Evolutionary conservation across 495 filamentous ascomycete genomes (phyloP).

Genomic region (Cercophora samala): DNA sequence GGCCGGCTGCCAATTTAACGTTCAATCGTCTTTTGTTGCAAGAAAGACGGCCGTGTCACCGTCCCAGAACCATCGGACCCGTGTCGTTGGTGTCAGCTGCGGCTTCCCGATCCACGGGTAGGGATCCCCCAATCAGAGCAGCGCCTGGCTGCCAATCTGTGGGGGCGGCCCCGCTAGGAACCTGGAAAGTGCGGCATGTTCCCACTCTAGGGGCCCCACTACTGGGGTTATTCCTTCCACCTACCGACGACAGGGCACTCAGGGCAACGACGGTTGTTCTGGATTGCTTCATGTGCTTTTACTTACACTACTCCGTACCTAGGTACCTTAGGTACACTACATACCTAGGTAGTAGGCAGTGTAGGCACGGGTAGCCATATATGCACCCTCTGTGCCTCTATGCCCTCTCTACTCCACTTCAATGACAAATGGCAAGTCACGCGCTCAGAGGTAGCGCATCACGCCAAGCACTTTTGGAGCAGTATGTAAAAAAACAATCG

Average conservation of each 20-base stretch:
- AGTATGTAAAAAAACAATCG: not conserved
- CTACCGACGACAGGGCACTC: not conserved
- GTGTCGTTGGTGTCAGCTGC: conserved; percentile 10
- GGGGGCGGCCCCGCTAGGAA: not conserved
- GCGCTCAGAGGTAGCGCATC: not conserved
- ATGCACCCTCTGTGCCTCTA: too few species aligned
- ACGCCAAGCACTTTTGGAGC: not conserved
- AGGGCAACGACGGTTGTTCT: not conserved
- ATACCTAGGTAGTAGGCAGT: too few species aligned
- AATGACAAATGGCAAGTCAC: conserved; percentile 3
- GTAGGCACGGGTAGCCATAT: too few species aligned
- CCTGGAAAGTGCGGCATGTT: not conserved
- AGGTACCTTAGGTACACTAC: too few species aligned
- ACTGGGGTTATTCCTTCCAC: not conserved
- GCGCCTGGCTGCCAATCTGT: not conserved
- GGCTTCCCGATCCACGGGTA: conserved; percentile 11
- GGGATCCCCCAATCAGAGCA: conserved; percentile 15
- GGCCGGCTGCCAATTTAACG: not conserved
- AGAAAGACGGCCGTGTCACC: conserved; percentile 4
- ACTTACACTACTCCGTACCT: too few species aligned
- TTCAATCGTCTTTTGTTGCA: not conserved
- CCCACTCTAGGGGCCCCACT: conserved; percentile 1
- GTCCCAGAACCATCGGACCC: conserved; percentile 1
- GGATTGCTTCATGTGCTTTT: not conserved
- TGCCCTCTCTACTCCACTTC: too few species aligned